These are phyloP conservation scores for Phytophthora chlamydospora DNA, from an alignment of 352 stramenopile species.

Conservation along the genomic window DNA sequence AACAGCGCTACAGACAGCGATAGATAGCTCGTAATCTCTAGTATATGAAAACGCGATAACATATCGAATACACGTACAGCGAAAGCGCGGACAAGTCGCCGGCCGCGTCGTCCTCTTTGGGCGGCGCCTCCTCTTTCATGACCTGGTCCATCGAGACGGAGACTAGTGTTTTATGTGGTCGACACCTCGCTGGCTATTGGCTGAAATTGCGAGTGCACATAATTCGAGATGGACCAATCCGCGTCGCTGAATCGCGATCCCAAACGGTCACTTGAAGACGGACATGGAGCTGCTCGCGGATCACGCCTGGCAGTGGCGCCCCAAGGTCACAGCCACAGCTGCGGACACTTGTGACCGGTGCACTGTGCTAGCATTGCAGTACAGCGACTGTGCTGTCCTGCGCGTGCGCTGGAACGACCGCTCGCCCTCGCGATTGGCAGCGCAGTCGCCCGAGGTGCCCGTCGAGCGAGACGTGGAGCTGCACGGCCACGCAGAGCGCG, in stretches of 20 bases:
- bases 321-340: constrained; percentile 45
- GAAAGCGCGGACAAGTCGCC: constrained; percentile 25
- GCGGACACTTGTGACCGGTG: constrained; percentile 41
- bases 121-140: constrained; percentile 25
- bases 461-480: constrained; percentile 51
- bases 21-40: constrained; percentile 9
- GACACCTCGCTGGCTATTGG: constrained; percentile 26
- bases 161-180: constrained; percentile 13
- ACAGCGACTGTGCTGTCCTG: constrained; percentile 53
- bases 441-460: constrained; percentile 26
- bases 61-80: constrained; percentile 26
- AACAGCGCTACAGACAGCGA: background rate
- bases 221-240: constrained; percentile 16
- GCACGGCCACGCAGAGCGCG: constrained; percentile 49
- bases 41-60: background rate
- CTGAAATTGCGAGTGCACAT: constrained; percentile 1
- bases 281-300: constrained; percentile 46
- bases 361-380: constrained; percentile 56
- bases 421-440: constrained; percentile 2
- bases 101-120: constrained; percentile 22
- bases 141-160: constrained; percentile 16
- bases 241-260: constrained; percentile 13
- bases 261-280: background rate
- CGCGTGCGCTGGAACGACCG: constrained; percentile 43
- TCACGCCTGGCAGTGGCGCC: constrained; percentile 53